Base-by-base conservation (phyloP, 2,329 filamentous ascomycete species). In the Aspergillus persii region DNA sequence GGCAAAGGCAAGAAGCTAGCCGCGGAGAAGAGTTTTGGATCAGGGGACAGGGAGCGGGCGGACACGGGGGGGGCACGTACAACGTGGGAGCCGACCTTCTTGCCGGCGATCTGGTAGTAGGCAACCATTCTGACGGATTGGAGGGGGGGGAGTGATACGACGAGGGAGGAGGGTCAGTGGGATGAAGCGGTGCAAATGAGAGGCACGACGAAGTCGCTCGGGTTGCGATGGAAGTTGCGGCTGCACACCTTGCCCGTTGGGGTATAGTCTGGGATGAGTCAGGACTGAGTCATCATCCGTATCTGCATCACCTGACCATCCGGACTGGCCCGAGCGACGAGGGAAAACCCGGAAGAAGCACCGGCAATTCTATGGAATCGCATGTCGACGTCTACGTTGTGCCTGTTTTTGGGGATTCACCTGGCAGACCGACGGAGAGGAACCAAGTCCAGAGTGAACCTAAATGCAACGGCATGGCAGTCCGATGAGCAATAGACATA, bases 61-160 rank as follows among this genome's bases (percentile, higher is more conserved):
- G 36, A 51, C 30, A 44, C 53, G 36, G 46, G 30, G 51, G 18
- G 18, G 47, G 49, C 53, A 81, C 80, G 64, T 79, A 82, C 79
- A 59, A 79, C 68, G 72, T 83, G 81, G 57, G 81, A 82, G 69
- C 80, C 80, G 72, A 83, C 74, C 70, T 82, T 78, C 68, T 76
- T 78, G 75, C 81, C 81, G 69, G 78, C 77, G 68, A 83, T 71
- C 66, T 75, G 77, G 75, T 82, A 83, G 70, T 79, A 78, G 65
- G 75, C 78, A 68, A 83, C 80, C 80, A 83, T 83, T 68, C 73
- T 80, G 74, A 72, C 60, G 66, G 63, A 58, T 56, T 68, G 59
- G 54, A 41, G 11, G 18, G 54, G 59, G 63, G 59, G 53, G 51
- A 51, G 59, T 62, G 62, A 55, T 66, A 62, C 59, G 63, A 63